Conservation (phyloP, 257 asterid genomes). For the Capsicum rhomboideum region DNA sequence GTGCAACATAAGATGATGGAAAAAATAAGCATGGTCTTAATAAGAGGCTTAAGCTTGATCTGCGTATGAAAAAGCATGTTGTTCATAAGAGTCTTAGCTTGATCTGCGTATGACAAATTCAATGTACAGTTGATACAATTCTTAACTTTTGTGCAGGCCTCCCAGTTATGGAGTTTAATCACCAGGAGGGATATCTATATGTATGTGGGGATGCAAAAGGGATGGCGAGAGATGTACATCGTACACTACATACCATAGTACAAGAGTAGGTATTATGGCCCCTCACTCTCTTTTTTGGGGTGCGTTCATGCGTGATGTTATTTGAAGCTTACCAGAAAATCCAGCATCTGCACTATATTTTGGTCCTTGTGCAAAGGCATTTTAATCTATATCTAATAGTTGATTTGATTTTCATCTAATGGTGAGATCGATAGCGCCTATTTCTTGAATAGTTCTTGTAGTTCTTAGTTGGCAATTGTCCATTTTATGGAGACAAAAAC, state of each 20-base stretch:
- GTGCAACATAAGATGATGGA: constrained; percentile 70
- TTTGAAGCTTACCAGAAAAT: background rate
- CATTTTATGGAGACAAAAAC: background rate
- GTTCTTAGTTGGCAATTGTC: background rate
- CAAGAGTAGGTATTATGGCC: constrained; percentile 42
- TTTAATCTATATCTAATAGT: background rate
- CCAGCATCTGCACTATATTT: background rate
- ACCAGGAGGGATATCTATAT: constrained; percentile 50
- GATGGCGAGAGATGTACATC: constrained; percentile 74
- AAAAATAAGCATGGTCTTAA: constrained; percentile 19
- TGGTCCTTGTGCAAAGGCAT: background rate
- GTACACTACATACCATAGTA: constrained; percentile 52
- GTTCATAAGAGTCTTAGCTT: too few relatives aligned
- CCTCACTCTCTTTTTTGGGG: background rate
- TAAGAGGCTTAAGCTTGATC: background rate
- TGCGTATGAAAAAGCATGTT: too few relatives aligned
- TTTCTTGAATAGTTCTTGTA: too few relatives aligned
- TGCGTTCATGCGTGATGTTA: background rate
- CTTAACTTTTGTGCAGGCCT: constrained; percentile 27
- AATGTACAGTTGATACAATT: background rate
- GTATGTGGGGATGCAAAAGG: constrained; percentile 81
- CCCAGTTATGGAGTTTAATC: constrained; percentile 51
- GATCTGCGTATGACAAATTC: background rate
- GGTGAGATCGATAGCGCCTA: background rate
- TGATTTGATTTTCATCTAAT: background rate